These are phyloP conservation scores for Globisporangium radiosum DNA, from an alignment of 352 stramenopile genomes.

Conservation along the genomic window DNA sequence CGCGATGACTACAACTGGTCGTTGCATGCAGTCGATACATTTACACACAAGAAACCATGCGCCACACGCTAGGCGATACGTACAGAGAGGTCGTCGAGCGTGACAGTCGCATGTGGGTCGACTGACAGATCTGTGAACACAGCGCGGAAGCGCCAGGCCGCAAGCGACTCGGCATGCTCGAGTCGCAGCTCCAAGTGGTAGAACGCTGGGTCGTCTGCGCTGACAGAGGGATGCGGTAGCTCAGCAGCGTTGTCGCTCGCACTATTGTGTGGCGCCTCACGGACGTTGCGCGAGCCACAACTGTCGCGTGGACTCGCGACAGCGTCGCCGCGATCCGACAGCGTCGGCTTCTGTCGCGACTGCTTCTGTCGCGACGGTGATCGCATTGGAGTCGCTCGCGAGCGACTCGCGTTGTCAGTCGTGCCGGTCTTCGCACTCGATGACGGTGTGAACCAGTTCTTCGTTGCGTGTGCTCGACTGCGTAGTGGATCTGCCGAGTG, in stretches of 20 bases:
- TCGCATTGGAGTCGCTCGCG: background rate
- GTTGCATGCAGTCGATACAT: too few relatives aligned
- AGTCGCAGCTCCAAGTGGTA: conserved; percentile 48
- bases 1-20: background rate
- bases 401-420: background rate
- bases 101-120: conserved; percentile 16
- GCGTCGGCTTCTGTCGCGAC: too few relatives aligned
- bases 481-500: conserved; percentile 1
- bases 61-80: conserved; percentile 10
- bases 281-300: too few relatives aligned
- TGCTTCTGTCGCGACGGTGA: too few relatives aligned
- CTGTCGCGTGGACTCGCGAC: background rate
- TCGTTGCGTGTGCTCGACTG: background rate
- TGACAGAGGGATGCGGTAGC: background rate
- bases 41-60: too few relatives aligned
- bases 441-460: conserved; percentile 13
- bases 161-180: conserved; percentile 30
- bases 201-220: conserved; percentile 31
- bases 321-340: too few relatives aligned
- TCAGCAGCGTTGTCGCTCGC: background rate
- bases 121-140: conserved; percentile 40
- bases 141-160: conserved; percentile 34
- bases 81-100: conserved; percentile 34
- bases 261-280: too few relatives aligned
- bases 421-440: background rate